Percentiles rank a stretch among this genome's conserved stretches.
Conservation (phyloP, 192 early-diverging fungal genomes). For the Cladochytrium replicatum region DNA sequence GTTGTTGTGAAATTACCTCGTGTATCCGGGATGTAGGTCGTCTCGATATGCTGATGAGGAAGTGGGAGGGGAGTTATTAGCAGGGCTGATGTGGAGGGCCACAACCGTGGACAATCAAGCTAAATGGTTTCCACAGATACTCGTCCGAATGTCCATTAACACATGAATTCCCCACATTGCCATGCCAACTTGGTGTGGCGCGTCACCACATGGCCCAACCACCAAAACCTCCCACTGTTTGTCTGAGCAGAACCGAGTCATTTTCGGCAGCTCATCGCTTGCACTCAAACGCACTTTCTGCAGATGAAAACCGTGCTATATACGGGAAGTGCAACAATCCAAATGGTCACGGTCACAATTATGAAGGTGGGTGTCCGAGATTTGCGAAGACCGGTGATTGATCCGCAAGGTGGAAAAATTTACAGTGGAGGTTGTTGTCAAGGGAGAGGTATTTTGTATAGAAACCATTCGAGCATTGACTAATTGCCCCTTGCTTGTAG, state of each 20-base stretch:
- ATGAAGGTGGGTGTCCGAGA: constrained; percentile 43
- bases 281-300: constrained; percentile 60
- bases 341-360: constrained; percentile 88
- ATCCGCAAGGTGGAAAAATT: neutral
- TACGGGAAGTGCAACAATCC: constrained; percentile 86
- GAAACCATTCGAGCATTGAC: neutral
- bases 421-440: constrained; percentile 59
- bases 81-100: too few species aligned
- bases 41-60: too few species aligned
- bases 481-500: constrained; percentile 9
- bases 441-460: constrained; percentile 46
- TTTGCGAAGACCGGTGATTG: neutral
- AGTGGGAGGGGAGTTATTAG: too few species aligned
- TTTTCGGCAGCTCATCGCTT: constrained; percentile 89
- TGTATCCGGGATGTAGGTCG: too few species aligned
- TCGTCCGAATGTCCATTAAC: too few species aligned
- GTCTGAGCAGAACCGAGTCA: constrained; percentile 63
- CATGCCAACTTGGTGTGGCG: too few species aligned
- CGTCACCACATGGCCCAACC: too few species aligned
- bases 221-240: too few species aligned
- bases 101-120: too few species aligned
- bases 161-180: too few species aligned
- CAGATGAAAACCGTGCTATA: constrained; percentile 57
- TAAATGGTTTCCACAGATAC: too few species aligned
- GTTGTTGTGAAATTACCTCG: too few species aligned